phyloP scores from a whole-genome alignment of 192 early-diverging fungal species.

The Coemansia brasiliensis region DNA sequence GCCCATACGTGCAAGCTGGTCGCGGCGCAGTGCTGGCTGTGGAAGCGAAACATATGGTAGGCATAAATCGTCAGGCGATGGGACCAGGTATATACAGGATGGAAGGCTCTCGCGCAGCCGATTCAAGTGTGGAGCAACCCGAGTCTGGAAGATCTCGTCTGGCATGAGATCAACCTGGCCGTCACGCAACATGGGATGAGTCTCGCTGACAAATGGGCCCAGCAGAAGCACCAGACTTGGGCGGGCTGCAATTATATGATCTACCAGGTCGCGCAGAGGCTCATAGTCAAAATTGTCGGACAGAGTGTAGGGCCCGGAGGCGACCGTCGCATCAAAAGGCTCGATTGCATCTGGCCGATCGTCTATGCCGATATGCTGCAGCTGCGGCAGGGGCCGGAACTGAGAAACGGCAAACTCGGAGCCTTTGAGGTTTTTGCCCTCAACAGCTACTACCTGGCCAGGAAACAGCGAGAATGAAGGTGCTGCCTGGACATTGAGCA shows the following conservation, averaged over 20 bases:
- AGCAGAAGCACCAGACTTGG: slow-evolving; percentile 84
- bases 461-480: slow-evolving; percentile 79
- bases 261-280: slow-evolving; percentile 77
- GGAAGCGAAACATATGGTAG: slow-evolving; percentile 77
- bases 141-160: slow-evolving; percentile 63
- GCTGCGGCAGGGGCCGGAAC: slow-evolving; percentile 61
- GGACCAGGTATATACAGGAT: slow-evolving; percentile 68
- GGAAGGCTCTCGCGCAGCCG: slow-evolving; percentile 52
- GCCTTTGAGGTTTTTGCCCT: slow-evolving; percentile 65
- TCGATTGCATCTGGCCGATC: slow-evolving; percentile 3
- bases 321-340: slow-evolving; percentile 64
- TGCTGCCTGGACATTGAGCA: slow-evolving; percentile 62
- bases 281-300: slow-evolving; percentile 77
- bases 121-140: slow-evolving; percentile 61
- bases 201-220: slow-evolving; percentile 69
- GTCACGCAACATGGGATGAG: slow-evolving; percentile 59
- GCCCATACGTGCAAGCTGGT: slow-evolving; percentile 22
- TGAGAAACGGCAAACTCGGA: slow-evolving; percentile 57
- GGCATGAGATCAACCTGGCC: slow-evolving; percentile 60
- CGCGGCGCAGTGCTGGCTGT: slow-evolving; percentile 71
- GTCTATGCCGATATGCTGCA: slow-evolving; percentile 45
- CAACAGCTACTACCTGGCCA: slow-evolving; percentile 80
- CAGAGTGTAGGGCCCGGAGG: slow-evolving; percentile 86
- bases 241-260: slow-evolving; percentile 56
- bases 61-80: slow-evolving; percentile 74